Evolutionary conservation across 495 filamentous ascomycete genomes (phyloP).

Genomic region (Amphirosellinia nigrospora): DNA sequence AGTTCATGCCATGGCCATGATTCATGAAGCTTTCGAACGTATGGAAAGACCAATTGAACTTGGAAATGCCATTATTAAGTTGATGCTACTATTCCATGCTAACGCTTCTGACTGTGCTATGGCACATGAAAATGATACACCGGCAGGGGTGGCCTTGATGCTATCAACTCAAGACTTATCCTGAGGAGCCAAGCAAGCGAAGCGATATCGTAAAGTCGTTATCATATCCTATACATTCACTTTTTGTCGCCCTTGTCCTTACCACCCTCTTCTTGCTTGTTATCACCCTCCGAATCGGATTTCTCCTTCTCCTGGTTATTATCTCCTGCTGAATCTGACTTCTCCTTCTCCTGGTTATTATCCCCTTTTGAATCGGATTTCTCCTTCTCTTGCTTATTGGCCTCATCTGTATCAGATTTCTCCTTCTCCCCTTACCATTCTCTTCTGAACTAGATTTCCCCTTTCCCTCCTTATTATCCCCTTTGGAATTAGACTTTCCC

Average conservation of each 20-base stretch:
- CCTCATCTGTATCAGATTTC: constrained; percentile 14
- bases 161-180: not conserved
- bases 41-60: not conserved
- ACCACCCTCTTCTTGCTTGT: constrained; percentile 7
- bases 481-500: not conserved
- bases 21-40: not conserved
- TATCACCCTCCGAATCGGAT: constrained; percentile 16
- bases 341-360: constrained; percentile 18
- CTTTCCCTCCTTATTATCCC: constrained; percentile 11
- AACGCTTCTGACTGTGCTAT: not conserved
- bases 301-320: constrained; percentile 18
- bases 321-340: constrained; percentile 11
- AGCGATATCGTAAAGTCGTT: not conserved
- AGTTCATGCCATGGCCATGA: not conserved
- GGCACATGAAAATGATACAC: not conserved
- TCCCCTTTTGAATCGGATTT: constrained; percentile 14
- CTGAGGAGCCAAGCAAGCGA: not conserved
- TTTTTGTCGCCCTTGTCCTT: not conserved
- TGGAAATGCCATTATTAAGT: not conserved
- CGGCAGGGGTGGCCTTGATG: not conserved
- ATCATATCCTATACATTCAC: constrained; percentile 6
- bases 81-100: not conserved
- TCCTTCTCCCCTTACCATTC: constrained; percentile 7
- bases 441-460: constrained; percentile 24
- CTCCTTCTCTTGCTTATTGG: constrained; percentile 17